A percentile compares a stretch with the other conserved stretches of the same genome.
These are phyloP conservation scores for Colletotrichum eremochloae DNA, from an alignment of 2,329 filamentous ascomycete genomes.

Conservation along the genomic window DNA sequence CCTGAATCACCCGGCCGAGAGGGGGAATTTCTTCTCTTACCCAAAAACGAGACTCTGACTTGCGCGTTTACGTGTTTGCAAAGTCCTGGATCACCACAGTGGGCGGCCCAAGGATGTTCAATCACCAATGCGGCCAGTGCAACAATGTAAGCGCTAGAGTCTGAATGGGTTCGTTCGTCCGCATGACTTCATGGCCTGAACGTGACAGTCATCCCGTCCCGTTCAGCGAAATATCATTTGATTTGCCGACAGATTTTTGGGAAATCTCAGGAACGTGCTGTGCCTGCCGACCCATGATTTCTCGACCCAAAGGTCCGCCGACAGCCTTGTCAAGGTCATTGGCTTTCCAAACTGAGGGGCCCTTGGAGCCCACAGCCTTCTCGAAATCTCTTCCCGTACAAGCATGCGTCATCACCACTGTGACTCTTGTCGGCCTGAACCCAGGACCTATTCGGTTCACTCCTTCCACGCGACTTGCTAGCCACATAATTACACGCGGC, in stretches of 20 bases:
- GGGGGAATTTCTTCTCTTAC: background rate
- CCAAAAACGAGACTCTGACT: background rate
- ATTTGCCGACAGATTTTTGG: background rate
- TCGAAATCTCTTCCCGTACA: background rate
- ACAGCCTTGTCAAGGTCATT: background rate
- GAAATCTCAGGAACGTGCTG: background rate
- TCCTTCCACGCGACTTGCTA: background rate
- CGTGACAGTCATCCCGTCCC: background rate
- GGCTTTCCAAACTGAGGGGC: no score
- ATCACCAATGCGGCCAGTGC: background rate
- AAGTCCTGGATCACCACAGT: background rate
- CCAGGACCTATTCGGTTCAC: background rate
- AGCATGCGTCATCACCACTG: background rate
- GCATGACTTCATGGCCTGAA: conserved; percentile 8
- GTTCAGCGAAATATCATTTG: background rate
- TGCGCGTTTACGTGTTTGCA: background rate
- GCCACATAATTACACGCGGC: conserved; percentile 3
- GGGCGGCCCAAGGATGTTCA: background rate
- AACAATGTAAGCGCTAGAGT: background rate
- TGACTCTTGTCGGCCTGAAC: background rate
- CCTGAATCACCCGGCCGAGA: background rate
- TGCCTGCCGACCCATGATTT: background rate
- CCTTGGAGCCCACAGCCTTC: background rate
- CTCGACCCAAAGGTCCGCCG: background rate
- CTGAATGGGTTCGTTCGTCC: background rate